Conservation (phyloP, 345 rosid genomes). For the Kandelia obovata region DNA sequence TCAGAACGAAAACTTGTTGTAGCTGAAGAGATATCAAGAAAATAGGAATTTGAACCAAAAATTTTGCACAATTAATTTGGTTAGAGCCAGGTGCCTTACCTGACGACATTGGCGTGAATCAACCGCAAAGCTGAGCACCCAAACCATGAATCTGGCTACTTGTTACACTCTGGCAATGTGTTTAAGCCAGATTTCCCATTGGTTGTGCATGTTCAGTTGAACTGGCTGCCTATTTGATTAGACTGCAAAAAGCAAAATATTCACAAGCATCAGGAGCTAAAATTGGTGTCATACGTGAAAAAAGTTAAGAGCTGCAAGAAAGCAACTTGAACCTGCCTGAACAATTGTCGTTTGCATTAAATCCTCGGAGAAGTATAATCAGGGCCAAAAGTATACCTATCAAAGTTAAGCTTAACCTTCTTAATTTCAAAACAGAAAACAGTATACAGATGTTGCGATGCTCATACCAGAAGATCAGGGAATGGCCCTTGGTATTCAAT, state of each 20-base stretch:
- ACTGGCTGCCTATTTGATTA: constrained; percentile 53
- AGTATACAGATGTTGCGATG: background rate
- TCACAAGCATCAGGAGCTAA: background rate
- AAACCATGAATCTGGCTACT: constrained; percentile 48
- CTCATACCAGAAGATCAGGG: background rate
- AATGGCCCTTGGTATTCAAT: no score
- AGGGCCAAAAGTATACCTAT: constrained; percentile 56
- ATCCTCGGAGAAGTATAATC: constrained; percentile 70
- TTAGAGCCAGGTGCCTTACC: no score
- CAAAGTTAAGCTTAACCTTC: background rate
- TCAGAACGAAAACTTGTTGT: no score
- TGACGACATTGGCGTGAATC: constrained; percentile 10
- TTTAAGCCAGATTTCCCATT: constrained; percentile 49
- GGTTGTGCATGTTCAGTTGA: constrained; percentile 61
- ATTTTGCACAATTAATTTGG: no score
- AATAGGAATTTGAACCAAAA: no score
- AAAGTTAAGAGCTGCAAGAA: background rate
- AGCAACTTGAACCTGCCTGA: constrained; percentile 20
- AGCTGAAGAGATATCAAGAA: no score
- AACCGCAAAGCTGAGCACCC: constrained; percentile 56
- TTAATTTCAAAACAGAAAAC: background rate
- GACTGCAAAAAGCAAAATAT: constrained; percentile 41
- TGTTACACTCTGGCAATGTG: constrained; percentile 34
- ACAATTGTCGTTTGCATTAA: constrained; percentile 82
- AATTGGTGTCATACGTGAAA: background rate